These are phyloP conservation scores for Fusarium siculi DNA, from an alignment of 2,329 filamentous ascomycete species.

Conservation along the genomic window DNA sequence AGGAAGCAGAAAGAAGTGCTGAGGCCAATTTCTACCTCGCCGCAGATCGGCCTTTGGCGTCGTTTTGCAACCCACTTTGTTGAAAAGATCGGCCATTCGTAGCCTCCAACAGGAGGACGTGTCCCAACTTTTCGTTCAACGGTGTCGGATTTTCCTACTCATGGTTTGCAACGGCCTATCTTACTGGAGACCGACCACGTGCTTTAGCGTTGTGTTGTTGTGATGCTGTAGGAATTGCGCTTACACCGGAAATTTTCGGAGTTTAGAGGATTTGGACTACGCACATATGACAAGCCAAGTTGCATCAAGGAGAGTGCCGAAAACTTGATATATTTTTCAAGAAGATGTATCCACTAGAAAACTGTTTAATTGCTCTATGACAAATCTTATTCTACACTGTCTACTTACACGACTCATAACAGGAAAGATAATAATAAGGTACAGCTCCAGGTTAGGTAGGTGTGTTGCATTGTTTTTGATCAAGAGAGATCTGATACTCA, in stretches of 20 bases:
- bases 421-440: background rate
- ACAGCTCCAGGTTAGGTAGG: background rate
- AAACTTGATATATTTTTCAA: background rate
- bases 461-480: background rate
- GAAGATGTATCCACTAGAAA: background rate
- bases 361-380: too few relatives aligned
- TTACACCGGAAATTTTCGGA: conserved; percentile 27
- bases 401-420: too few relatives aligned
- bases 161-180: conserved; percentile 20
- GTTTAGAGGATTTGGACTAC: background rate
- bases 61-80: conserved; percentile 17
- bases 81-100: conserved; percentile 17
- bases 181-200: conserved; percentile 21
- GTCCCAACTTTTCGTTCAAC: background rate
- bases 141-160: background rate
- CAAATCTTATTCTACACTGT: background rate
- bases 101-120: conserved; percentile 14
- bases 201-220: conserved; percentile 5
- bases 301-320: background rate
- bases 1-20: conserved; percentile 14
- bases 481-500: background rate
- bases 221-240: background rate
- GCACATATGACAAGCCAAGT: background rate
- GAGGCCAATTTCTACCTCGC: conserved; percentile 28
- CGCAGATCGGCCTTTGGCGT: conserved; percentile 35